These are phyloP conservation scores for Auriscalpium orientale DNA, from an alignment of 768 basidiomycete genomes.

Conservation along the genomic window DNA sequence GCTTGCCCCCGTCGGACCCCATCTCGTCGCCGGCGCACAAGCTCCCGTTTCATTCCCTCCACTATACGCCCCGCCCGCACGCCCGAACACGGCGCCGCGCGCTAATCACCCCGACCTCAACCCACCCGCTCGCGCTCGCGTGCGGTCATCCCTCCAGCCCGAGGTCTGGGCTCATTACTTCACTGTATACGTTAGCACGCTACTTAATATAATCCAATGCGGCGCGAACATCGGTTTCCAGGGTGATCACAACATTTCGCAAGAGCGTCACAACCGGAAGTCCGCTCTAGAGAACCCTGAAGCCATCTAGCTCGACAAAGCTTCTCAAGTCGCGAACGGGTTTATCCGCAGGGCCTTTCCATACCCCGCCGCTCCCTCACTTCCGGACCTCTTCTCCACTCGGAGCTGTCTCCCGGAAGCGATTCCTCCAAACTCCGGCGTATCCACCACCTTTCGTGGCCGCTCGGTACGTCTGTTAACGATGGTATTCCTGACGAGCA, in stretches of 20 bases:
- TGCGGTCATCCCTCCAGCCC: constrained; percentile 2
- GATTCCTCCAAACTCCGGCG: constrained; percentile 9
- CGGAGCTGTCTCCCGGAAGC: constrained; percentile 15
- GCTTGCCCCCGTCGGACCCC: background rate
- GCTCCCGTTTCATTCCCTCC: background rate
- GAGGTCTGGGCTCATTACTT: constrained; percentile 9
- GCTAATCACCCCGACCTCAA: constrained; percentile 6
- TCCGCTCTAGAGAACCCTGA: constrained; percentile 10
- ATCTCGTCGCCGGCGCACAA: background rate
- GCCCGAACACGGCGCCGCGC: constrained; percentile 12
- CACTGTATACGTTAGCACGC: constrained; percentile 8
- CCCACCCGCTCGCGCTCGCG: background rate
- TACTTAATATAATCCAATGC: constrained; percentile 9
- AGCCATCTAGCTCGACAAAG: constrained; percentile 7
- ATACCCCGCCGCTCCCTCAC: constrained; percentile 9
- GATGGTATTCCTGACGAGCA: constrained; percentile 22
- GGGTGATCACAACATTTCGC: background rate
- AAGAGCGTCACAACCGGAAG: constrained; percentile 14
- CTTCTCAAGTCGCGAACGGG: constrained; percentile 7
- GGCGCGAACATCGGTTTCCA: constrained; percentile 5
- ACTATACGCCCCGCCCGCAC: background rate
- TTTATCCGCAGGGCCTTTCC: constrained; percentile 15
- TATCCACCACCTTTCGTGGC: constrained; percentile 19
- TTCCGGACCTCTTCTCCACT: constrained; percentile 19
- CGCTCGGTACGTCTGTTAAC: constrained; percentile 13